Percentiles rank a stretch among this genome's conserved stretches.
Conservation (phyloP, 331 rosid species). For the Cydonia oblonga region DNA sequence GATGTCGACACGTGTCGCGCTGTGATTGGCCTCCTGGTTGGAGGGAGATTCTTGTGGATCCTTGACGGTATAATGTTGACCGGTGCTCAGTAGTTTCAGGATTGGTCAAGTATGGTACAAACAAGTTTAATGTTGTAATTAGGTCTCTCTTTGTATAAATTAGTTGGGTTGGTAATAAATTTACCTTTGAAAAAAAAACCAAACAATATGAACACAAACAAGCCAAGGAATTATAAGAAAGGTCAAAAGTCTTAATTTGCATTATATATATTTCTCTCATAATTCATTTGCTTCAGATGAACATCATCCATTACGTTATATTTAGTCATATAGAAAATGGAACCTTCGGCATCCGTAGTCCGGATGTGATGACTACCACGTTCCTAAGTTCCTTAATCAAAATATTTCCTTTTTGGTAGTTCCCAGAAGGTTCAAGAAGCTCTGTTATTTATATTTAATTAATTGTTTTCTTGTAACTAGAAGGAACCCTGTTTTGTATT, state of each 20-base stretch:
- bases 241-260: background rate
- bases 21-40: too few species aligned
- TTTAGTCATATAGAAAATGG: background rate
- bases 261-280: too few species aligned
- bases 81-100: too few species aligned
- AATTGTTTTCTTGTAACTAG: background rate
- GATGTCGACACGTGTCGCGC: too few species aligned
- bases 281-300: background rate
- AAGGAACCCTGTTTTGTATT: background rate
- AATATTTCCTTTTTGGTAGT: background rate
- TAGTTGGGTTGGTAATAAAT: too few species aligned
- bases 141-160: too few species aligned
- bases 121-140: too few species aligned
- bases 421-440: background rate
- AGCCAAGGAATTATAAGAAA: background rate
- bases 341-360: background rate
- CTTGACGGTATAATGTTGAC: too few species aligned
- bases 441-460: background rate
- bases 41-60: too few species aligned
- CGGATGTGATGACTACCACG: background rate
- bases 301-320: conserved; percentile 3
- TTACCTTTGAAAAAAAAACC: too few species aligned
- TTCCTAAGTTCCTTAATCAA: background rate
- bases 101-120: too few species aligned
- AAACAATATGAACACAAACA: background rate